Evolutionary conservation across 2,329 filamentous ascomycete genomes (phyloP), one percentile per base, ranked within the genome.

Genomic region (Aspergillus novofumigatus): DNA sequence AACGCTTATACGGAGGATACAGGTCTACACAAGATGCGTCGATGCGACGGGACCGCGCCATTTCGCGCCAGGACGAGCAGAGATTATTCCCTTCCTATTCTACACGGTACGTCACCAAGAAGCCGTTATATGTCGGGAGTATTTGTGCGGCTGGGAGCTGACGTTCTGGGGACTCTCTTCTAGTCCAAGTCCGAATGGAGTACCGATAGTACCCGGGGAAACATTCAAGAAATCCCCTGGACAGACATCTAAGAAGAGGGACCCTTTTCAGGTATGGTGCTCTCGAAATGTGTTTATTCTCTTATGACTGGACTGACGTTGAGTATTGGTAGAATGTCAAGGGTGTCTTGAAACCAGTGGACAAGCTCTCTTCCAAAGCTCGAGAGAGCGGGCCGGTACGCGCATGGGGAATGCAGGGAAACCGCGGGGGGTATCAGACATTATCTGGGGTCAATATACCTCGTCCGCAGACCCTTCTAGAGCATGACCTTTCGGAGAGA

Each of bases 341-440:
- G 41, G 21, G 26, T 17, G n/a, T 61, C 7, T 64, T 66, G 44
- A 67, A 58, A 41, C 69, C 70, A 6, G 38, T 60, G 1, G 60
- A 74, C 49, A 64, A 55, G 26, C 57, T 74, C 38, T 65, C 67
- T 14, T 49, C 50, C 2, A 66, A 66, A 47, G 51, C 61, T 17
- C 67, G 67, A 52, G 63, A 69, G 26, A 74, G 71, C 54, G 71
- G 70, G 6, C 67, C 72, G n/a, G 65, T 72, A 42, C 69, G 67
- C 42, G 68, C 67, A 9, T 61, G 58, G 35, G 65, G 66, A 25
- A 65, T 60, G 55, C 10, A 53, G 49, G 41, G 17, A 26, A 51
- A n/a, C 11, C 41, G 42, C 44, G 41, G 47, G 20, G 53, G 20
- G 8, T 64, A 41, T 6, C 53, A 57, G 42, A 25, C 52, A 4